phyloP scores from a whole-genome alignment of 768 basidiomycete genomes.

The Phaeotremella fagi region DNA sequence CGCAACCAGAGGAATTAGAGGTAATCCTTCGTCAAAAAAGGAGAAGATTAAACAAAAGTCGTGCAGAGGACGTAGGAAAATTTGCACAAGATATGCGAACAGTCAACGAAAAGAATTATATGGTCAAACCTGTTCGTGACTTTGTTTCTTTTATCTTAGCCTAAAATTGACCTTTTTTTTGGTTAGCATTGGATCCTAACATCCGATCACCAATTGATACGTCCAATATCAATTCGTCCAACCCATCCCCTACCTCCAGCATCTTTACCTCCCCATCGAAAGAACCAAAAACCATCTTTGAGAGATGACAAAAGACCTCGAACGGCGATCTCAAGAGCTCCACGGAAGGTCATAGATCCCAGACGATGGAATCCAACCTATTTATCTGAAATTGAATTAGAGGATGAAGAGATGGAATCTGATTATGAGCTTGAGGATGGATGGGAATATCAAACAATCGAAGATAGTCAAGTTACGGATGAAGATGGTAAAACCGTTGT shows the following conservation, averaged over 20 bases:
- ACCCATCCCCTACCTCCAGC: conserved; percentile 32
- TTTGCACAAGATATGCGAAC: conserved; percentile 38
- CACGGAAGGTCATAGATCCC: conserved; percentile 41
- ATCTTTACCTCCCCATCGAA: neutral
- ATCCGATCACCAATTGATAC: conserved; percentile 18
- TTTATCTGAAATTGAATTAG: conserved; percentile 10
- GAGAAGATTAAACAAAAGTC: conserved; percentile 16
- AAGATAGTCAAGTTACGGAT: neutral
- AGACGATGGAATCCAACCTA: conserved; percentile 24
- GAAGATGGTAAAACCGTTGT: conserved; percentile 7
- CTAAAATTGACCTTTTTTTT: neutral
- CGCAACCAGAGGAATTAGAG: conserved; percentile 6
- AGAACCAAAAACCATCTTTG: conserved; percentile 6
- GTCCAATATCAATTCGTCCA: conserved; percentile 43
- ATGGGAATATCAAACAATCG: conserved; percentile 13
- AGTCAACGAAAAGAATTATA: conserved; percentile 20
- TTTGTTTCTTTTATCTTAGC: neutral
- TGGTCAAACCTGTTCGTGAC: conserved; percentile 13
- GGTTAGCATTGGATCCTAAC: conserved; percentile 29
- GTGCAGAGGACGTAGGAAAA: conserved; percentile 35
- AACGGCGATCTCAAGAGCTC: conserved; percentile 25
- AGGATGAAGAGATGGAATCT: neutral
- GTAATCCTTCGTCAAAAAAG: conserved; percentile 22
- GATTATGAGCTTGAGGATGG: conserved; percentile 6
- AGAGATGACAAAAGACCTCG: conserved; percentile 1